Conservation (phyloP, 2,329 filamentous ascomycete species). For the Fusarium euwallaceae region DNA sequence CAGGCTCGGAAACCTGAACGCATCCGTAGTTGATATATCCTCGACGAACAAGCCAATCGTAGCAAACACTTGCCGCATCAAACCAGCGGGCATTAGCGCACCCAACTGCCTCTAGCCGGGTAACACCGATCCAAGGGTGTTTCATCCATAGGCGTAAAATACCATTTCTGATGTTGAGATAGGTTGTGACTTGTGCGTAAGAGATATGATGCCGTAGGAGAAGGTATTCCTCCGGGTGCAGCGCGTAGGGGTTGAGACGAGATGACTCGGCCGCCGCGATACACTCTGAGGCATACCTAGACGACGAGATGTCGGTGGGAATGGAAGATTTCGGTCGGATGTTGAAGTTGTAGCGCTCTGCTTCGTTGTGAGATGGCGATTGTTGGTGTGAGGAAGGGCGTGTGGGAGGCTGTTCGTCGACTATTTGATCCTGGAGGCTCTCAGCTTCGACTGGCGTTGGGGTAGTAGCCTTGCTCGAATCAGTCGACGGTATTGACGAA, state of each 20-base stretch:
- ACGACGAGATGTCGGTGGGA: slow-evolving; percentile 77
- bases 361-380: slow-evolving; percentile 47
- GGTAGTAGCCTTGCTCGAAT: slow-evolving; percentile 75
- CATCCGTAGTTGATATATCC: slow-evolving; percentile 99
- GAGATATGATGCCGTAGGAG: slow-evolving; percentile 86
- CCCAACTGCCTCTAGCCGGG: slow-evolving; percentile 86
- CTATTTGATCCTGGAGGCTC: slow-evolving; percentile 39
- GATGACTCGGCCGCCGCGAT: slow-evolving; percentile 91
- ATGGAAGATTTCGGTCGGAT: slow-evolving; percentile 86
- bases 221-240: slow-evolving; percentile 87
- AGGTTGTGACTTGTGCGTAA: slow-evolving; percentile 90
- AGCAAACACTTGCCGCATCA: slow-evolving; percentile 87
- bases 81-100: slow-evolving; percentile 93
- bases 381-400: slow-evolving; percentile 35
- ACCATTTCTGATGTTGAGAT: slow-evolving; percentile 95
- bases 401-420: slow-evolving; percentile 32
- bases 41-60: slow-evolving; percentile 90
- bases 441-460: slow-evolving; percentile 68
- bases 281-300: slow-evolving; percentile 91
- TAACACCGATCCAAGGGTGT: slow-evolving; percentile 86
- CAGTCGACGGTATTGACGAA: slow-evolving; percentile 65
- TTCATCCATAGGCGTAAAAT: slow-evolving; percentile 91
- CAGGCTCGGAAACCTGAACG: slow-evolving; percentile 70
- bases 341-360: slow-evolving; percentile 62
- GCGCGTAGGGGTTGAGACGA: slow-evolving; percentile 86